These are phyloP conservation scores for Septoria linicola DNA, from an alignment of 2,329 filamentous ascomycete species.

Conservation along the genomic window DNA sequence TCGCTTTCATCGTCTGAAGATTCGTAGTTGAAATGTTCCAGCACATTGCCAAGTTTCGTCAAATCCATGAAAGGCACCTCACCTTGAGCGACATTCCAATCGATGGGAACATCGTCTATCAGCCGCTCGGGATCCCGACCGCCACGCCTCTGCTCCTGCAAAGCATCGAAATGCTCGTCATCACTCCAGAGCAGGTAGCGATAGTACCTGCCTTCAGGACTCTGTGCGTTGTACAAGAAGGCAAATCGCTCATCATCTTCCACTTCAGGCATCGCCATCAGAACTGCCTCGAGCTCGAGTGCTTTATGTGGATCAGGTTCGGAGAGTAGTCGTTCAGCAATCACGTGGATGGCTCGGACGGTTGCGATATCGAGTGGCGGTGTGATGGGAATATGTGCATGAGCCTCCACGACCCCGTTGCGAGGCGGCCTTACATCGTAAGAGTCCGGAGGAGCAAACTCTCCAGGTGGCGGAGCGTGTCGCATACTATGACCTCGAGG, in stretches of 20 bases:
- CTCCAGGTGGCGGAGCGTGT: conserved; percentile 49
- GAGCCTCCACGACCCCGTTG: conserved; percentile 15
- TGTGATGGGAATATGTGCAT: conserved; percentile 51
- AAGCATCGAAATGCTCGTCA: conserved; percentile 47
- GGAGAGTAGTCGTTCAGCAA: conserved; percentile 74
- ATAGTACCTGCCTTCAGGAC: conserved; percentile 81
- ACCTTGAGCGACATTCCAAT: conserved; percentile 74
- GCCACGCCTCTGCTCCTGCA: conserved; percentile 42
- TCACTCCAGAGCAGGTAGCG: conserved; percentile 79
- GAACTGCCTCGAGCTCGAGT: conserved; percentile 82
- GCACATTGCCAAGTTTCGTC: conserved; percentile 73
- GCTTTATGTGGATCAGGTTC: conserved; percentile 55
- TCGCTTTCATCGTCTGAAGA: conserved; percentile 82
- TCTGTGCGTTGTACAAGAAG: conserved; percentile 87
- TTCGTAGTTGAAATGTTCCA: conserved; percentile 81
- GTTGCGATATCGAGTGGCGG: conserved; percentile 75
- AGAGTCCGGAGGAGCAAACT: conserved; percentile 73
- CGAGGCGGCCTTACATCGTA: conserved; percentile 51
- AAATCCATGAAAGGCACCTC: conserved; percentile 61
- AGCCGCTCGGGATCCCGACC: conserved; percentile 33
- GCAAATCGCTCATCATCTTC: conserved; percentile 87
- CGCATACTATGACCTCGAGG: conserved; percentile 41
- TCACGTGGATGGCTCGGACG: conserved; percentile 81
- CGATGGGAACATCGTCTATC: conserved; percentile 72
- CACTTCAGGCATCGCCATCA: conserved; percentile 84